These are phyloP conservation scores for Yamadazyma triangularis DNA, from an alignment of 1,139 yeast genomes.

Conservation along the genomic window DNA sequence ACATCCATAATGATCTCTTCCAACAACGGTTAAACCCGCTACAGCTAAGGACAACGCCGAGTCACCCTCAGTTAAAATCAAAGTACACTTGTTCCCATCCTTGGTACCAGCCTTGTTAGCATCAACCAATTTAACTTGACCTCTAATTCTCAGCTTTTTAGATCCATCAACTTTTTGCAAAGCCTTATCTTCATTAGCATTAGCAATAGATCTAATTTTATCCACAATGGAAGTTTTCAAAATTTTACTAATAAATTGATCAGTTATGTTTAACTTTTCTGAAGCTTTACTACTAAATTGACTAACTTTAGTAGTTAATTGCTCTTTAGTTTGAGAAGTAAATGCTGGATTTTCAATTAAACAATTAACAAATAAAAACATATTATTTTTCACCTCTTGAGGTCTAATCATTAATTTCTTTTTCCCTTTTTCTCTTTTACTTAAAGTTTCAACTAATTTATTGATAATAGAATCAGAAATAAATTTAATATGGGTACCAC, in stretches of 20 bases:
- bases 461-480: conserved; percentile 79
- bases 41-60: conserved; percentile 93
- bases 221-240: conserved; percentile 77
- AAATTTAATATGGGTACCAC: conserved; percentile 93
- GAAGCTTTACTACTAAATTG: conserved; percentile 78
- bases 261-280: conserved; percentile 63
- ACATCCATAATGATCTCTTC: conserved; percentile 93
- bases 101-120: conserved; percentile 96
- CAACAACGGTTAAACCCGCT: conserved; percentile 92
- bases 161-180: conserved; percentile 90
- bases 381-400: conserved; percentile 82
- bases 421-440: conserved; percentile 71
- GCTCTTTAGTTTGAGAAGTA: conserved; percentile 97
- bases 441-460: conserved; percentile 59
- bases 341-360: conserved; percentile 95
- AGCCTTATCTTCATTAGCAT: conserved; percentile 83
- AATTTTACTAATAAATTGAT: conserved; percentile 68
- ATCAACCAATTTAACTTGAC: conserved; percentile 87
- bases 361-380: conserved; percentile 89
- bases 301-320: conserved; percentile 79
- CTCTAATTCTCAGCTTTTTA: conserved; percentile 79
- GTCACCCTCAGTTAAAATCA: conserved; percentile 95
- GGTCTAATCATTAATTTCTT: conserved; percentile 75
- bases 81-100: conserved; percentile 88
- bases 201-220: conserved; percentile 76